Percentiles rank a stretch among this genome's conserved stretches.
Evolutionary conservation across 331 rosid genomes (phyloP).

Genomic region (Cydonia oblonga): DNA sequence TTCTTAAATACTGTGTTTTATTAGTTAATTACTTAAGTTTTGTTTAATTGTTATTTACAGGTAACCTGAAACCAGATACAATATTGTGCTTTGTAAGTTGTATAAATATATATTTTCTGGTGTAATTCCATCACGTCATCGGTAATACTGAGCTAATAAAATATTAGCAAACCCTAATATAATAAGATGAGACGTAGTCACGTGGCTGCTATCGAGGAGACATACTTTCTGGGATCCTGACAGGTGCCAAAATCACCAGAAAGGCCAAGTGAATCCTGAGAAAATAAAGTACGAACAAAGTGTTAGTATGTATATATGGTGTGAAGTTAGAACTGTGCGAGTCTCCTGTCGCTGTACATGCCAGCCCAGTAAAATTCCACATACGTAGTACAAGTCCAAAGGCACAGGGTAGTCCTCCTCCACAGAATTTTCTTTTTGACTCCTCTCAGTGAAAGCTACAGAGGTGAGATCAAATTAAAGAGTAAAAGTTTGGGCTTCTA

Average conservation of each 20-base stretch:
- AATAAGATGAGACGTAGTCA: not conserved
- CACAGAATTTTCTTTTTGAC: not conserved
- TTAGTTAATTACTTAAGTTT: not conserved
- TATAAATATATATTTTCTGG: not conserved
- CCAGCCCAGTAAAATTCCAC: not conserved
- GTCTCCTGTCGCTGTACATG: not conserved
- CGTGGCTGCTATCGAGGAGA: not conserved
- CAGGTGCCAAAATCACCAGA: slow-evolving; percentile 2
- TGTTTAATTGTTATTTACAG: not conserved
- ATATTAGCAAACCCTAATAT: not conserved
- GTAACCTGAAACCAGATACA: too few species aligned
- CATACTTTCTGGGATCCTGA: slow-evolving; percentile 4
- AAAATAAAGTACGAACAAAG: not conserved
- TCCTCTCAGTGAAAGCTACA: not conserved
- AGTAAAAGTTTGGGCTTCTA: not conserved
- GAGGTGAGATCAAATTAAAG: not conserved
- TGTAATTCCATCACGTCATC: not conserved
- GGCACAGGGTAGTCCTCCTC: not conserved
- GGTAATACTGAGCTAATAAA: not conserved
- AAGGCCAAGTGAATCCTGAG: not conserved
- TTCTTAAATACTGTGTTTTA: not conserved
- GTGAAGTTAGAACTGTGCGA: not conserved
- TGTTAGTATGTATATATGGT: not conserved
- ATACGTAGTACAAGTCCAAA: not conserved
- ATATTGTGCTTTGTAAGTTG: not conserved